A percentile compares a stretch with the other conserved stretches of the same genome.
Conservation (phyloP, 192 early-diverging fungal species). For the Borealophlyctis nickersoniae region DNA sequence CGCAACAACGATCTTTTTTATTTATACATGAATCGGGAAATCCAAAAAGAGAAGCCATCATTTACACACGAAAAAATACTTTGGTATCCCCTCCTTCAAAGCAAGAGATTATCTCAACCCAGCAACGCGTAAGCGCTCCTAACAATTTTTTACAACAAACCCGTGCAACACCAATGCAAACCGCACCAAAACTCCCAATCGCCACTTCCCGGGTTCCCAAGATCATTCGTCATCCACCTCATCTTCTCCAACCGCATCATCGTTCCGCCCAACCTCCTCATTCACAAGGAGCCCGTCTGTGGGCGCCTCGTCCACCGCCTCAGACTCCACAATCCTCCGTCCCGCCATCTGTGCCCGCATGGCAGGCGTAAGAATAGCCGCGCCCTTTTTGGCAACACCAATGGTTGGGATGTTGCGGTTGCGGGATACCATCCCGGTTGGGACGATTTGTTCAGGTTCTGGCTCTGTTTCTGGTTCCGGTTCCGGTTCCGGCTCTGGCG, state of each 20-base stretch:
- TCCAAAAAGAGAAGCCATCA: too few relatives aligned
- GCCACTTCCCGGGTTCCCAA: neutral
- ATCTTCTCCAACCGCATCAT: neutral
- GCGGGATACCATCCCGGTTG: neutral
- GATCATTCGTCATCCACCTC: neutral
- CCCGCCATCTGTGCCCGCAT: neutral
- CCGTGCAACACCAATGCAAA: neutral
- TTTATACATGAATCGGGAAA: too few relatives aligned
- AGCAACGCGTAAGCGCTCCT: too few relatives aligned
- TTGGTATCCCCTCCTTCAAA: too few relatives aligned
- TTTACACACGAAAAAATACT: too few relatives aligned
- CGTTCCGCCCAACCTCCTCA: neutral
- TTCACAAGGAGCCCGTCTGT: neutral
- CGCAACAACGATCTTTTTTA: too few relatives aligned
- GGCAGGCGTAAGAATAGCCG: neutral
- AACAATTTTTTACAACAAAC: too few relatives aligned
- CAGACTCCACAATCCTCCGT: neutral
- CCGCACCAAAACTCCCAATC: neutral
- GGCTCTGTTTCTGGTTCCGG: neutral
- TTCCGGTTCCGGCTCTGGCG: neutral
- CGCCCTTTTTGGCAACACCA: neutral
- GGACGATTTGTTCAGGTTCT: neutral
- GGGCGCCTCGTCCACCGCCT: neutral
- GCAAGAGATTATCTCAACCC: too few relatives aligned
- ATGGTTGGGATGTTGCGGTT: neutral